Evolutionary conservation across 1,284 basidiomycete genomes (phyloP).

Genomic region (Melanopsichium pennsylvanicum): DNA sequence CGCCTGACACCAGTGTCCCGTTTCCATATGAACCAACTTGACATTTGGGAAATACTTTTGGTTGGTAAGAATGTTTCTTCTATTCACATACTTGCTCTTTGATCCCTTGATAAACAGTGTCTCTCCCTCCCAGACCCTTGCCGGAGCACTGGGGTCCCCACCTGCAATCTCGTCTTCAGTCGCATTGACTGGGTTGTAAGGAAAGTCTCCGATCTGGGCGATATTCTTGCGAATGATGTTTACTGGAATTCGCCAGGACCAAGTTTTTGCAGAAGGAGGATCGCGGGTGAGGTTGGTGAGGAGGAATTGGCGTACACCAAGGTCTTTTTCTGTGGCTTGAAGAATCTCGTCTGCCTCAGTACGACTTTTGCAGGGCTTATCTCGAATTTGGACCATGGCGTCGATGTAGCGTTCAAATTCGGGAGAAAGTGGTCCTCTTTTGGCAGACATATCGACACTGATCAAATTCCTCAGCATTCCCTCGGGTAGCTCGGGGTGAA

Average conservation of each 20-base stretch:
- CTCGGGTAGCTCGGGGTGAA: constrained; percentile 69
- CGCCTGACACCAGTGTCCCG: constrained; percentile 68
- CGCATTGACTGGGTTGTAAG: constrained; percentile 68
- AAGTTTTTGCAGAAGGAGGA: constrained; percentile 61
- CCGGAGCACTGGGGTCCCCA: constrained; percentile 6
- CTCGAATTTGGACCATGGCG: constrained; percentile 77
- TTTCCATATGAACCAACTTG: constrained; percentile 64
- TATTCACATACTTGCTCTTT: constrained; percentile 75
- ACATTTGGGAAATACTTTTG: constrained; percentile 76
- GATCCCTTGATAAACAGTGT: constrained; percentile 80
- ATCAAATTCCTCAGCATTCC: constrained; percentile 73
- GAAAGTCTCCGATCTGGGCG: constrained; percentile 77
- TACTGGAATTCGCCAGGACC: constrained; percentile 78
- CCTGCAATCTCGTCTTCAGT: constrained; percentile 67
- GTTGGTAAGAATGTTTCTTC: constrained; percentile 72
- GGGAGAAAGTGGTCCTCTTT: constrained; percentile 72
- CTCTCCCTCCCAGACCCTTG: constrained; percentile 71
- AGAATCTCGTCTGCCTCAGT: constrained; percentile 77
- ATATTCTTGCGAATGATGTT: constrained; percentile 74
- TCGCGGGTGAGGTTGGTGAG: constrained; percentile 77
- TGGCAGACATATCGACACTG: constrained; percentile 81
- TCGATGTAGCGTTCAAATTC: constrained; percentile 73
- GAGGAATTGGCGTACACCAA: constrained; percentile 77
- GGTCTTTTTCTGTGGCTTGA: constrained; percentile 72
- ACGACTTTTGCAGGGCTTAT: constrained; percentile 70